Base-by-base conservation (phyloP, 2,329 filamentous ascomycete genomes). In the Pestalotiopsis sp. region DNA sequence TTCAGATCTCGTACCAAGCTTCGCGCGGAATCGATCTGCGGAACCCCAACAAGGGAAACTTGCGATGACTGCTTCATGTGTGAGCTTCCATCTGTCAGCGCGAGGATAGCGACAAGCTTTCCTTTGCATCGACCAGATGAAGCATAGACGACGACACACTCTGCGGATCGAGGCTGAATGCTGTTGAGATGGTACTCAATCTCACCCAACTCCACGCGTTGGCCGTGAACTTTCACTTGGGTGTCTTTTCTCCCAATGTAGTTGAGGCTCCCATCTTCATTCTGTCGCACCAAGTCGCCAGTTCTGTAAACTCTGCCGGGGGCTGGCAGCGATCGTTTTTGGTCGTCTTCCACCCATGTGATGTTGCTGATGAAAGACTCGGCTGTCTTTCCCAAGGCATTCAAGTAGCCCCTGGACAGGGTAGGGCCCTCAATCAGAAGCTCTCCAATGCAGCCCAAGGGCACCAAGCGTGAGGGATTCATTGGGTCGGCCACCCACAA, bases 131-230 rank as follows among this genome's bases (percentile, higher is more conserved):
- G n/a, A 64, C 61, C 61, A 14, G 61, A 64, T 20, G 61, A 64
- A 9, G 61, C 61, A n/a, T 67, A 59, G 20, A 60, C 40, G 3
- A 58, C 58, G 4, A 68, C 59, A 40, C 48, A 67, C 11, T 64
- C 61, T 17, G 61, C 61, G 3, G 48, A 17, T 39, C 38, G 38
- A 10, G 61, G 61, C n/a, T n/a, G 38, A 20, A 14, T 64, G 38
- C 22, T 67, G 59, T n/a, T 61, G 52, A 22, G 66, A 64, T 30
- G 66, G 39, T 55, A 65, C 52, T 65, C 55, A 39, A 72, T 65
- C 60, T 72, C 71, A 22, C 58, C 68, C 11, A 83, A 77, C 74
- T 83, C 88, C 67, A 85, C 77, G 24, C 26, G 48, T 9, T 65
- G 63, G n/a, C 61, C 67, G 6, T 64, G 58, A 3, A 64, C 38